These are phyloP conservation scores for Zygnema circumcarinatum DNA, from an alignment of 139 green algal genomes.

Conservation along the genomic window DNA sequence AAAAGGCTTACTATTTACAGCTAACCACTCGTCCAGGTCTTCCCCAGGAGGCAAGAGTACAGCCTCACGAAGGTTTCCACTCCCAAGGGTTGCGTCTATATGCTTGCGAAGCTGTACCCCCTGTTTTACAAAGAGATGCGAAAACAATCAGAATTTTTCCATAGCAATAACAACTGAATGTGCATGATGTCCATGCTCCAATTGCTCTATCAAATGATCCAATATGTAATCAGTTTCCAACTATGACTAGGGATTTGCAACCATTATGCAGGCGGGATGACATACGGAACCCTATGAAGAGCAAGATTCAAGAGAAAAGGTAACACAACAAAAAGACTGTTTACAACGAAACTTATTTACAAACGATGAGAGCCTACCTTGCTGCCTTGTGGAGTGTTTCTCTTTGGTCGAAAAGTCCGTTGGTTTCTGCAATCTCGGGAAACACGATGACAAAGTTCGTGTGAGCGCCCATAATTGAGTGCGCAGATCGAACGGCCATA, in stretches of 20 bases:
- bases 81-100: constrained; percentile 67
- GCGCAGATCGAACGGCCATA: no score
- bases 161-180: background rate
- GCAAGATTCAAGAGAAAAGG: background rate
- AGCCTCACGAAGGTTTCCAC: constrained; percentile 62
- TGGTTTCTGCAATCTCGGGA: constrained; percentile 52
- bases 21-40: constrained; percentile 90
- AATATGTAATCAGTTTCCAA: background rate
- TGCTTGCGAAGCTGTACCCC: constrained; percentile 57
- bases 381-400: constrained; percentile 78
- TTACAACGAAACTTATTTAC: constrained; percentile 19
- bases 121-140: constrained; percentile 31
- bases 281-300: background rate
- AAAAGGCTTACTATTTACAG: constrained; percentile 78
- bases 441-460: background rate
- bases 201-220: background rate
- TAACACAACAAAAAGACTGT: background rate
- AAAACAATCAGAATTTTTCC: constrained; percentile 23
- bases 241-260: background rate
- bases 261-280: background rate
- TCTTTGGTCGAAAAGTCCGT: constrained; percentile 83
- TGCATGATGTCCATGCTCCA: background rate
- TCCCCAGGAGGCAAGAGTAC: constrained; percentile 73
- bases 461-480: no score
- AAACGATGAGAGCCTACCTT: constrained; percentile 70